These are phyloP conservation scores for Ophiobolus disseminans DNA, from an alignment of 2,329 filamentous ascomycete species.

Conservation along the genomic window DNA sequence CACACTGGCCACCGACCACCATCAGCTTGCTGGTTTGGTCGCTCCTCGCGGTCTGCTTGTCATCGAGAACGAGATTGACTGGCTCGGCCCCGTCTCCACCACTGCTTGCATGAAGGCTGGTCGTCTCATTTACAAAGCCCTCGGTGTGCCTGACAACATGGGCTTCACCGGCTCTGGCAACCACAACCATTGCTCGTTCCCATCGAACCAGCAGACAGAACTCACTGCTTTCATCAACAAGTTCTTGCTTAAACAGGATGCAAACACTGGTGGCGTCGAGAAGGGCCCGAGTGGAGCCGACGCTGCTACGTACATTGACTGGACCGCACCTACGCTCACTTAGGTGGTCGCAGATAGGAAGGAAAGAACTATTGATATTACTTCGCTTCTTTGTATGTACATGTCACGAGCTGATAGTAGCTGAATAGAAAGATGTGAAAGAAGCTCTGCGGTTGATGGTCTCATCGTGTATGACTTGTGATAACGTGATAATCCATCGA, in stretches of 20 bases:
- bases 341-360: slow-evolving; percentile 19
- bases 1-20: slow-evolving; percentile 63
- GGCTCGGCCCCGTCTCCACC: slow-evolving; percentile 64
- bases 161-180: slow-evolving; percentile 64
- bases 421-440: slow-evolving; percentile 3
- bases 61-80: slow-evolving; percentile 66
- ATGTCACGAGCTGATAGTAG: slow-evolving; percentile 2
- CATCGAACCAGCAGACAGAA: slow-evolving; percentile 59
- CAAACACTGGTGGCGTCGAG: slow-evolving; percentile 43
- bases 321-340: slow-evolving; percentile 44
- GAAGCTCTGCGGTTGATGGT: background rate
- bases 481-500: too few species aligned
- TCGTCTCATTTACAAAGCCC: slow-evolving; percentile 61
- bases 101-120: slow-evolving; percentile 66
- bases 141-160: slow-evolving; percentile 63
- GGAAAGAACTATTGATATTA: too few species aligned
- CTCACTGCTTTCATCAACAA: slow-evolving; percentile 63
- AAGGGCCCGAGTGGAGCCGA: slow-evolving; percentile 42
- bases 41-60: slow-evolving; percentile 63
- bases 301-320: slow-evolving; percentile 46
- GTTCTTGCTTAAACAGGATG: slow-evolving; percentile 50
- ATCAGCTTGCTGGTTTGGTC: slow-evolving; percentile 63
- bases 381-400: slow-evolving; percentile 20
- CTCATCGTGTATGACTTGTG: too few species aligned
- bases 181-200: slow-evolving; percentile 65